Percentiles rank a stretch among this genome's conserved stretches.
phyloP scores from a whole-genome alignment of 78 protist species.

The Chrysochromulina parva region DNA sequence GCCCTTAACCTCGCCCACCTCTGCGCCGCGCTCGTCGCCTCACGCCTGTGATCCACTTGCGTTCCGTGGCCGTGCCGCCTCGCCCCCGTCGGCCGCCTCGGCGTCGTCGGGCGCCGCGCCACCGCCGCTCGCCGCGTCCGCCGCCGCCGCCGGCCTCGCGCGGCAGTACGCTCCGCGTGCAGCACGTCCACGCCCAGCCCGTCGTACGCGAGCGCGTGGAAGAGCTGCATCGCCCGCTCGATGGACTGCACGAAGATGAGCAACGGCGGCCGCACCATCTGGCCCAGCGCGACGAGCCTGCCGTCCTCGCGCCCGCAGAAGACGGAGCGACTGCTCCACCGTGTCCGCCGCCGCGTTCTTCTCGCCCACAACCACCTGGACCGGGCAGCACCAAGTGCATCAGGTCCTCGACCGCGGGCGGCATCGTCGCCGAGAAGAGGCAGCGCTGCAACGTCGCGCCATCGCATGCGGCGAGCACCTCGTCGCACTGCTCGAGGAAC shows the following conservation, averaged over 20 bases:
- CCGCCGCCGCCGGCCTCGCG: neutral
- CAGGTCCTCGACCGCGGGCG: constrained; percentile 89
- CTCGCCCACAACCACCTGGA: constrained; percentile 20
- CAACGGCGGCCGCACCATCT: constrained; percentile 88
- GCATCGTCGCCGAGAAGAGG: constrained; percentile 98
- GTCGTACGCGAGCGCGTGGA: constrained; percentile 71
- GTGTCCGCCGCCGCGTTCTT: constrained; percentile 68
- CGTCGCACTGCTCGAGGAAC: constrained; percentile 73
- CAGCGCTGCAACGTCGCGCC: constrained; percentile 82
- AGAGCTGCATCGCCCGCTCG: constrained; percentile 87
- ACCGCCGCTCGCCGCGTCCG: too few species aligned
- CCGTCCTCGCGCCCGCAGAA: constrained; percentile 91
- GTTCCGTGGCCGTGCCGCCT: too few species aligned
- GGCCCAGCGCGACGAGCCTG: constrained; percentile 84
- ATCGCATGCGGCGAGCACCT: constrained; percentile 17
- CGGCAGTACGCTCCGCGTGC: constrained; percentile 66
- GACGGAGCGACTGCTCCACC: constrained; percentile 79
- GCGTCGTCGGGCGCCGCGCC: too few species aligned
- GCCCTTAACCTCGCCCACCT: too few species aligned
- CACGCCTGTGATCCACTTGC: too few species aligned
- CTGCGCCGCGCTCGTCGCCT: too few species aligned
- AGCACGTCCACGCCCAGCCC: constrained; percentile 61
- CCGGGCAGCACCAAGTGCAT: constrained; percentile 96
- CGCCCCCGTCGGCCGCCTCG: too few species aligned
- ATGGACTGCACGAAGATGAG: constrained; percentile 91